These are phyloP conservation scores for Sugiyamaella grinbergsii DNA, from an alignment of 1,139 yeast species.

Conservation along the genomic window DNA sequence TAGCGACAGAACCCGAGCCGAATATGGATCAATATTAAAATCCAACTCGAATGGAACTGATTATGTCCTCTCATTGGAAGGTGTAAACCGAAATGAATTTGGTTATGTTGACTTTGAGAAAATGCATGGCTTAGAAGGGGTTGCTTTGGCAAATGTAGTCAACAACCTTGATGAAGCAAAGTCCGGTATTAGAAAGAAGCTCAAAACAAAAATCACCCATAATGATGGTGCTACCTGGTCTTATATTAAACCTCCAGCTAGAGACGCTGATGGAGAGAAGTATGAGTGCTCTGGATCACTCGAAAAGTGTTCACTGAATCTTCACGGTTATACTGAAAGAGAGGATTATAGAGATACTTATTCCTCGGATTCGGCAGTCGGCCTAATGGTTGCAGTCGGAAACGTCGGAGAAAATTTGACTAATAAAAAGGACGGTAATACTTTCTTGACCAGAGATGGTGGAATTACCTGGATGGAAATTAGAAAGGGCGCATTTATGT, in stretches of 20 bases:
- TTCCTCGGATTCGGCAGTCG: slow-evolving; percentile 87
- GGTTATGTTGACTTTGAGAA: slow-evolving; percentile 93
- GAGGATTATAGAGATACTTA: slow-evolving; percentile 79
- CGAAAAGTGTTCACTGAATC: slow-evolving; percentile 74
- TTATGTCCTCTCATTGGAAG: slow-evolving; percentile 70
- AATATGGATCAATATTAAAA: slow-evolving; percentile 81
- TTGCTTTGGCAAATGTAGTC: slow-evolving; percentile 72
- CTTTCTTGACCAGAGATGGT: slow-evolving; percentile 82
- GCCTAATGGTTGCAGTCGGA: slow-evolving; percentile 84
- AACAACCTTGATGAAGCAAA: slow-evolving; percentile 50
- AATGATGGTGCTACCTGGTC: slow-evolving; percentile 94
- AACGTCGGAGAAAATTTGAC: slow-evolving; percentile 73
- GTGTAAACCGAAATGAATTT: slow-evolving; percentile 68
- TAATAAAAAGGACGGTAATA: slow-evolving; percentile 54
- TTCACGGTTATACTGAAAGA: slow-evolving; percentile 92
- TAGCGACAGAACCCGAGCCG: slow-evolving; percentile 51
- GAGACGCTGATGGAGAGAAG: slow-evolving; percentile 62
- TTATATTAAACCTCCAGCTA: slow-evolving; percentile 63
- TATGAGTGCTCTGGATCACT: slow-evolving; percentile 51
- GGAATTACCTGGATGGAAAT: slow-evolving; percentile 88
- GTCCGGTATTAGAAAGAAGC: slow-evolving; percentile 51
- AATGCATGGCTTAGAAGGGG: slow-evolving; percentile 86
- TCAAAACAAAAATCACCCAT: slow-evolving; percentile 75
- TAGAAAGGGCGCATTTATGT: slow-evolving; percentile 70
- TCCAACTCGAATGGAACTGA: slow-evolving; percentile 95